Conservation (phyloP, 305 asterid genomes). For the Fraxinus sp. region DNA sequence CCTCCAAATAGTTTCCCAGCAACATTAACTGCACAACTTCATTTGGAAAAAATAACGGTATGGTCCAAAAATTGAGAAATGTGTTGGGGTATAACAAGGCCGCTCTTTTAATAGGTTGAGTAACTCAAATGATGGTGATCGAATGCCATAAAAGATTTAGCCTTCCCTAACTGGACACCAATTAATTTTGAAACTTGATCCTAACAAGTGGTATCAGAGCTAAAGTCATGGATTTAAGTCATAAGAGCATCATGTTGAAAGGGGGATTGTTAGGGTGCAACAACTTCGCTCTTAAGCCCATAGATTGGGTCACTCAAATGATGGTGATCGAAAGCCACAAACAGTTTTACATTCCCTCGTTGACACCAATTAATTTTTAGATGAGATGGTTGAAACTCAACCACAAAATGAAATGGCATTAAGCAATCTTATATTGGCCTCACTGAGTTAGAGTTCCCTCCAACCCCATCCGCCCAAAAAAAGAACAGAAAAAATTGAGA, state of each 20-base stretch:
- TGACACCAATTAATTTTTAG: neutral
- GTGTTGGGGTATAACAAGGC: neutral
- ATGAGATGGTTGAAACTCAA: neutral
- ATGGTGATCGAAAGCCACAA: neutral
- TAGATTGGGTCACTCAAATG: neutral
- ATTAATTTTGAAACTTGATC: neutral
- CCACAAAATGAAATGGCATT: neutral
- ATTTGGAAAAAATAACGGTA: neutral
- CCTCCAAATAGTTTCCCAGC: neutral
- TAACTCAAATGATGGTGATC: neutral
- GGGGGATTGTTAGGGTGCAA: neutral
- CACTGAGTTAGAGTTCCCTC: neutral
- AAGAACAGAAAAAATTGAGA: neutral
- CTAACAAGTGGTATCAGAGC: neutral
- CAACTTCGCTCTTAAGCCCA: neutral
- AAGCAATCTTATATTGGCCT: neutral
- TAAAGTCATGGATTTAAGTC: neutral
- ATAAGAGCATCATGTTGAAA: neutral
- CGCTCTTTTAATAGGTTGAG: neutral
- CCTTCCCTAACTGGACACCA: neutral
- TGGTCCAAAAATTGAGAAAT: neutral
- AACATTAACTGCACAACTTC: neutral
- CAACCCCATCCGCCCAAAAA: neutral
- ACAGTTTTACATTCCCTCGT: neutral
- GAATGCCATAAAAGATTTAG: too few relatives aligned